Base-by-base conservation (phyloP, 148 eudicot genomes). In the Chenopodium formosanum region DNA sequence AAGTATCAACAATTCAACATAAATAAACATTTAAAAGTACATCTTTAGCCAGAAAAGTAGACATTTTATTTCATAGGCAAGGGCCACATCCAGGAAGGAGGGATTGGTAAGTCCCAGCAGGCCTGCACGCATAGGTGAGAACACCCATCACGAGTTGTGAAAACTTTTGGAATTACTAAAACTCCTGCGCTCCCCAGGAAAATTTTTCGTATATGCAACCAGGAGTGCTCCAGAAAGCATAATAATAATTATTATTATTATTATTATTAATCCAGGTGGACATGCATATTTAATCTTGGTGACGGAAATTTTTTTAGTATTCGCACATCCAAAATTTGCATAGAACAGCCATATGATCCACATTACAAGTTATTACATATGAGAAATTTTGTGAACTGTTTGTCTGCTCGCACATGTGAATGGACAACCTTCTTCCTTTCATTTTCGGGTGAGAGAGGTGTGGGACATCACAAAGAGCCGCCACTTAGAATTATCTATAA, bases 41-140 rank as follows among this genome's bases (percentile, higher is more conserved):
- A 12, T 22, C 4, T 22, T 56, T 71, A 70, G 22, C 78, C 66
- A 48, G 60, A 16, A 25, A 67, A 31, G 40, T 78, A 8, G 20
- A 65, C 80, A 78, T 78, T 23, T 56, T 17, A 25, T 75, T 29
- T 62, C n/a, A 31, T 40, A 70, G 29, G 56, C 12, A 53, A 25
- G 34, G 63, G 14, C 60, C 25, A 73, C 62, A 50, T 29, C 76
- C 22, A 25, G 56, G 76, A 47, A 5, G 56, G 62, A 29, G 44
- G 22, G 74, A 23, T 25, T 20, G 16, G 7, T 8, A 34, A 34
- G 25, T 25, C 25, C 25, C 25, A 25, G 25, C 25, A 25, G 25
- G 25, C 23, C 31, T 19, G 32, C 50, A 23, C 7, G 27, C 37
- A 79, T 6, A 12, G 66, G 66, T 62, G 65, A 22, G n/a, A 29